These are phyloP conservation scores for Bremia lactucae DNA, from an alignment of 352 stramenopile species.

Conservation along the genomic window DNA sequence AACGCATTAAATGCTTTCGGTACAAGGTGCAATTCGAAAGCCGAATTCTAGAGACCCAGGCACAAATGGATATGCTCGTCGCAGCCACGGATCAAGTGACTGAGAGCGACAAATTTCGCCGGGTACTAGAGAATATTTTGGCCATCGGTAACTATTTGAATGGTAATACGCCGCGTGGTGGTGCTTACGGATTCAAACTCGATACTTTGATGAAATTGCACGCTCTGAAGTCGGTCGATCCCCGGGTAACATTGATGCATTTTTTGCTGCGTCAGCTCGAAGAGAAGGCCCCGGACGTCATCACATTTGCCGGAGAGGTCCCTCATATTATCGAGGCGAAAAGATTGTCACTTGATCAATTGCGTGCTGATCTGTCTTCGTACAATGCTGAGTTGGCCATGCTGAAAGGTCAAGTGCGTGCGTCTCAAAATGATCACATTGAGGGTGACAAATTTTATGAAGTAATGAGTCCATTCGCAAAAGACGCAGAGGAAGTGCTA, in stretches of 20 bases:
- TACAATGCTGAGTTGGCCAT: conserved; percentile 81
- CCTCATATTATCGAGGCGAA: conserved; percentile 72
- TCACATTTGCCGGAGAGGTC: conserved; percentile 69
- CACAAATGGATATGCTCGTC: conserved; percentile 71
- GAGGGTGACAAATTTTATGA: conserved; percentile 69
- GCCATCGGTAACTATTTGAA: conserved; percentile 90
- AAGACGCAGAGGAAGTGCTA: conserved; percentile 71
- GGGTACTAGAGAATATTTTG: conserved; percentile 75
- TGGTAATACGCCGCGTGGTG: conserved; percentile 74
- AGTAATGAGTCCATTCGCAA: conserved; percentile 71
- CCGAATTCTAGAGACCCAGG: conserved; percentile 72
- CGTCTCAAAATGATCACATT: conserved; percentile 66
- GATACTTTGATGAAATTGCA: conserved; percentile 85
- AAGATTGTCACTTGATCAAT: conserved; percentile 68
- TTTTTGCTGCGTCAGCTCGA: conserved; percentile 70
- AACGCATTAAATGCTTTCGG: conserved; percentile 82
- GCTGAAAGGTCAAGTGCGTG: conserved; percentile 73
- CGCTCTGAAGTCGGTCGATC: conserved; percentile 74
- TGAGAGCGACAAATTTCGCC: conserved; percentile 72
- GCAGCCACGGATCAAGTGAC: conserved; percentile 71
- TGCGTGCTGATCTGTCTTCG: conserved; percentile 63
- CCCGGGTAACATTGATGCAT: conserved; percentile 74
- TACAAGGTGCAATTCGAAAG: conserved; percentile 84
- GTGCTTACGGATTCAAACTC: conserved; percentile 88
- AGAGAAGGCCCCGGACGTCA: conserved; percentile 63